Evolutionary conservation across 1,139 yeast genomes (phyloP).

Genomic region (Ogataea hybrid): DNA sequence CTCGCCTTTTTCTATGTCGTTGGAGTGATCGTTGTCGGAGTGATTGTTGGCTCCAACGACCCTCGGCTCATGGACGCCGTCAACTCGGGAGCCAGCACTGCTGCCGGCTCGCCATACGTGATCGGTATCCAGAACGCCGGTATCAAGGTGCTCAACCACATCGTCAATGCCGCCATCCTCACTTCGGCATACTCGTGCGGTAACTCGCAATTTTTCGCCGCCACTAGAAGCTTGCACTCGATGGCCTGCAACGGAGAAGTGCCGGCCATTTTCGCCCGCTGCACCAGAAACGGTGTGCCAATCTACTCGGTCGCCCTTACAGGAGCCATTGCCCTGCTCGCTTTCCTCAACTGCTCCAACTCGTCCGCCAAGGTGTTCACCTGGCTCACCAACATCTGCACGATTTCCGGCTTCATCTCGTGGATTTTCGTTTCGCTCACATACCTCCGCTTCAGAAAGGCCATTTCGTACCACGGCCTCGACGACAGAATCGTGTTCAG

Average conservation of each 20-base stretch:
- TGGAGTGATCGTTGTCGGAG: slow-evolving; percentile 47
- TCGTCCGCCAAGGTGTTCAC: slow-evolving; percentile 32
- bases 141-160: slow-evolving; percentile 35
- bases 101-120: slow-evolving; percentile 50
- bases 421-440: slow-evolving; percentile 44
- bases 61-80: slow-evolving; percentile 35
- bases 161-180: slow-evolving; percentile 40
- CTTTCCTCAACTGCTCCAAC: slow-evolving; percentile 31
- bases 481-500: slow-evolving; percentile 47
- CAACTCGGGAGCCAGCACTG: slow-evolving; percentile 35
- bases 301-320: slow-evolving; percentile 35
- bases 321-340: slow-evolving; percentile 38
- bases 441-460: slow-evolving; percentile 54
- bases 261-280: slow-evolving; percentile 42
- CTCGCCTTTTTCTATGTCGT: slow-evolving; percentile 44
- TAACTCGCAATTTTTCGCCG: slow-evolving; percentile 38
- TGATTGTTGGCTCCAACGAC: slow-evolving; percentile 40
- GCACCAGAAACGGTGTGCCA: slow-evolving; percentile 45
- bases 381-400: slow-evolving; percentile 43
- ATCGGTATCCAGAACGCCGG: slow-evolving; percentile 44
- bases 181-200: slow-evolving; percentile 44
- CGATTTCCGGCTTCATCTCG: slow-evolving; percentile 44
- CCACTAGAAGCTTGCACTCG: slow-evolving; percentile 39
- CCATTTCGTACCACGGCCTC: slow-evolving; percentile 42
- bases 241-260: slow-evolving; percentile 45